phyloP scores from a whole-genome alignment of 169 alveolate species.

The Theileria annulata region DNA sequence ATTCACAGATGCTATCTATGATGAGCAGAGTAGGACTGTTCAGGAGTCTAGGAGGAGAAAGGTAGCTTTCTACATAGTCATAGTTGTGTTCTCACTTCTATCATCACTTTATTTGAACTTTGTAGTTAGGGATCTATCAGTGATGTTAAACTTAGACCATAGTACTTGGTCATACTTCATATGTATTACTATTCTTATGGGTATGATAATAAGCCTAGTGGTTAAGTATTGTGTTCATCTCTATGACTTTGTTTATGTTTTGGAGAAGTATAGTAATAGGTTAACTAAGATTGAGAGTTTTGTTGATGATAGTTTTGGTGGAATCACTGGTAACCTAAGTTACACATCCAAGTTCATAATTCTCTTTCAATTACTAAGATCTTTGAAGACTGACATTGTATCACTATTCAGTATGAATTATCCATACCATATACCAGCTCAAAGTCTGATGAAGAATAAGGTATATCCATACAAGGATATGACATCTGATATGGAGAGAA shows the following conservation, averaged over 20 bases:
- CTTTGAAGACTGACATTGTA: not conserved
- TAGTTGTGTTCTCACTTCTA: slow-evolving; percentile 2
- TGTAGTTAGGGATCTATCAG: not conserved
- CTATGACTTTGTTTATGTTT: not conserved
- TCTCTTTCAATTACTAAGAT: not conserved
- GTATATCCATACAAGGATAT: slow-evolving; percentile 6
- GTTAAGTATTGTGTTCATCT: slow-evolving; percentile 7
- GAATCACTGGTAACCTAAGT: not conserved
- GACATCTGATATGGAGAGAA: not conserved
- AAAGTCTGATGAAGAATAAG: not conserved
- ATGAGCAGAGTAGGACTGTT: not conserved
- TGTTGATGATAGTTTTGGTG: not conserved
- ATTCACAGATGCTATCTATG: not conserved
- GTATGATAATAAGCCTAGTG: not conserved
- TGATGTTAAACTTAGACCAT: not conserved
- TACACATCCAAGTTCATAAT: not conserved
- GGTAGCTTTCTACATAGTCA: not conserved
- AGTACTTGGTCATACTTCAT: not conserved
- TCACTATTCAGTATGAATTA: not conserved
- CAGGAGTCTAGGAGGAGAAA: slow-evolving; percentile 1
- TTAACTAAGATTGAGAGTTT: not conserved
- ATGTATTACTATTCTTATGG: not conserved
- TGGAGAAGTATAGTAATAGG: not conserved
- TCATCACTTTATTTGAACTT: not conserved
- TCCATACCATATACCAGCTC: not conserved